Evolutionary conservation across 805 yeast species (phyloP), one percentile per base, ranked within the genome.

Genomic region (Spathaspora arborariae): DNA sequence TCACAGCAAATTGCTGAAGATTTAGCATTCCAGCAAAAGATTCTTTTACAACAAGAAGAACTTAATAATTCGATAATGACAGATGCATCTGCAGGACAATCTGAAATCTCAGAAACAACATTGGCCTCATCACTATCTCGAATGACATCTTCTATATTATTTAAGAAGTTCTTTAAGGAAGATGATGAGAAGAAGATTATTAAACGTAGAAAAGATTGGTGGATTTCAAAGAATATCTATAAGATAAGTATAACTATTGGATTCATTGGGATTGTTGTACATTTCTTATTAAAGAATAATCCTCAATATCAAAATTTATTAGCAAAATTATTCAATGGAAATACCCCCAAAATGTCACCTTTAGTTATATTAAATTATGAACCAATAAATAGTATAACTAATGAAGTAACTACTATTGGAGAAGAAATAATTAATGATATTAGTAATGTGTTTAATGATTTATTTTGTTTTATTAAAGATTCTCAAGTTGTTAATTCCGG

Each of bases 181-280:
- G 48, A 50, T 1, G 41, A 16, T 6, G 47, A 41, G 16, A 48
- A 49, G 22, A 51, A 46, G 42, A n/a, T 47, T 13, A 34, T 42
- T 16, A 42, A 43, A 21, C 38, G 54, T 7, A 52, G 53, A 20
- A 54, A 55, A 37, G 43, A 45, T 35, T 44, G 45, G 45, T 44
- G 38, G 44, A 43, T 45, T 20, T 15, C 54, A 20, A 50, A 51
- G 20, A 58, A 58, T 33, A 46, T 70, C 16, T 65, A 65, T 51
- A 63, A 59, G 44, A 44, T 69, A 21, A 68, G 74, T 39, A 51
- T 70, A 45, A 64, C 74, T 1, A 61, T 71, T 22, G 76, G 76
- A 1, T 57, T 70, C 39, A 55, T 70, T 30, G 75, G 76, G 1
- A 57, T 71, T 41, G 26, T 70, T 43, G 41, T 69, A 16, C 76